phyloP scores from a whole-genome alignment of 257 asterid species.

The Solanum tarapatanum region DNA sequence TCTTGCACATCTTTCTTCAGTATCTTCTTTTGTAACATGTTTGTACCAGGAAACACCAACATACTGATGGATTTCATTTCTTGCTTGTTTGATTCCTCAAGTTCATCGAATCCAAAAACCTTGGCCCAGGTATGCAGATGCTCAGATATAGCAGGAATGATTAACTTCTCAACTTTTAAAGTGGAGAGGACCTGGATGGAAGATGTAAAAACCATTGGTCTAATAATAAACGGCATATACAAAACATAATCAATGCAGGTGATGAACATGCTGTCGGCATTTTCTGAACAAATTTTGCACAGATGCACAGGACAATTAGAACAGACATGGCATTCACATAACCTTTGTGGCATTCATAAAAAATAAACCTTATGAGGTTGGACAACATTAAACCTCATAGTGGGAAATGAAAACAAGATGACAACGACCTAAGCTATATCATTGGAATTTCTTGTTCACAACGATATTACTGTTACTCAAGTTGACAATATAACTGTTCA shows the following conservation, averaged over 20 bases:
- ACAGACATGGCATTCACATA: neutral
- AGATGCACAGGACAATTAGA: neutral
- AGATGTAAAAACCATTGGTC: neutral
- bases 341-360: neutral
- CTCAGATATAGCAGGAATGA: constrained; percentile 79
- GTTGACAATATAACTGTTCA: neutral
- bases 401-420: neutral
- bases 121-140: constrained; percentile 72
- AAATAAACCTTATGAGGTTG: neutral
- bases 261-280: neutral
- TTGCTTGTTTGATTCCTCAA: constrained; percentile 45
- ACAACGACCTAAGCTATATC: neutral
- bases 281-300: neutral
- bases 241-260: neutral
- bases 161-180: constrained; percentile 55
- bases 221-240: neutral
- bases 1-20: constrained; percentile 27
- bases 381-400: neutral
- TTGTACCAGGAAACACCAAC: constrained; percentile 86
- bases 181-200: constrained; percentile 47
- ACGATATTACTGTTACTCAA: neutral
- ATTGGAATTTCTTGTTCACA: neutral
- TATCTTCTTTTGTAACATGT: constrained; percentile 70
- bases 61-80: constrained; percentile 57
- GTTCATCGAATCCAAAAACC: constrained; percentile 61